A percentile compares a stretch with the other conserved stretches of the same genome.
These are phyloP conservation scores for Vigna trinervia DNA, from an alignment of 306 rosid genomes.

Conservation along the genomic window DNA sequence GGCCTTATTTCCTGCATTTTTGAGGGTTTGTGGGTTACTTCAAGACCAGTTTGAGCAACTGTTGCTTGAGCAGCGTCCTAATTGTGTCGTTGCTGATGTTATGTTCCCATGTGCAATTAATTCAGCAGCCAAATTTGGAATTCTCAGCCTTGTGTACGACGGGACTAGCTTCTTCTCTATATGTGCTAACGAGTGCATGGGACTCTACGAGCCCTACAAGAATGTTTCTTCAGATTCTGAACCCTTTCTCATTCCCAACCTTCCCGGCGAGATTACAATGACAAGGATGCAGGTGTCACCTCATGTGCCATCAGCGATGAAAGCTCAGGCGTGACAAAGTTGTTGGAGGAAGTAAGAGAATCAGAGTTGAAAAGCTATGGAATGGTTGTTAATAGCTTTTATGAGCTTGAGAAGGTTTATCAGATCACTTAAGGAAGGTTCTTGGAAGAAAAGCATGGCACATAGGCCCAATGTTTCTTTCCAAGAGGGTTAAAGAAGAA, in stretches of 20 bases:
- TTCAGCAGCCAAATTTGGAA: conserved; percentile 44
- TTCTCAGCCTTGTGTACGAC: conserved; percentile 50
- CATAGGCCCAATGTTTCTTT: neutral
- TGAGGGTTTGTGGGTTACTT: neutral
- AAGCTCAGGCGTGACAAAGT: neutral
- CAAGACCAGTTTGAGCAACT: conserved; percentile 43
- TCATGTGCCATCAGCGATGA: neutral
- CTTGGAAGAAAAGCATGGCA: conserved; percentile 34
- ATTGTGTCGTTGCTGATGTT: conserved; percentile 41
- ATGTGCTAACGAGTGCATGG: conserved; percentile 23
- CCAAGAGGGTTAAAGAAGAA: neutral
- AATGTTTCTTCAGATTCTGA: conserved; percentile 54
- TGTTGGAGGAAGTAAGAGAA: neutral
- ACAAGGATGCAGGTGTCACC: conserved; percentile 37
- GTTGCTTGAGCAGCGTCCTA: conserved; percentile 16
- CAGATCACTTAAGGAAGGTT: neutral
- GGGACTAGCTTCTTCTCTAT: conserved; percentile 42
- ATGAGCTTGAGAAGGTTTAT: conserved; percentile 31
- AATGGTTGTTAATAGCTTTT: conserved; percentile 46
- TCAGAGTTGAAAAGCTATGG: conserved; percentile 51
- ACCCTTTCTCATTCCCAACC: conserved; percentile 36
- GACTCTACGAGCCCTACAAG: conserved; percentile 41
- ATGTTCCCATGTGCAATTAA: conserved; percentile 46
- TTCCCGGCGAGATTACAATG: conserved; percentile 50
- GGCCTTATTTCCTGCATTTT: neutral